Evolutionary conservation across 768 basidiomycete species (phyloP), one percentile per base, ranked within the genome.

Genomic region (Hysterangium stoloniferum): DNA sequence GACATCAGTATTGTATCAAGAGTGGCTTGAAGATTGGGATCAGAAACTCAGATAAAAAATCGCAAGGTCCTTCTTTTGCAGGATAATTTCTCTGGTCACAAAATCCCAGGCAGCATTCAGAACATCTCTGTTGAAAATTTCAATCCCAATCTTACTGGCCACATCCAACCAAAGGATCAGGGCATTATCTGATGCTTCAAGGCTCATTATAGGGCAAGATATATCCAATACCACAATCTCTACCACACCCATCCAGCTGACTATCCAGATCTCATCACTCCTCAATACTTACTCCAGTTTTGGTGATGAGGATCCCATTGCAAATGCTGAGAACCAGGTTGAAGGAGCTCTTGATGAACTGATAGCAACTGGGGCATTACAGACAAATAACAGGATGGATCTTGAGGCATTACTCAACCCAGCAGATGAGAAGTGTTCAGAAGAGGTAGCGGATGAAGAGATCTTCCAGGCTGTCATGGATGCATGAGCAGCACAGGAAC

Each of bases 331-430:
- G 45, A 58, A 42, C 46, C 36, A 54, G 34, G 52, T 61, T 41
- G 53, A 62, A 22, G 27, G 24, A 9, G 57, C 61, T 13, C 44
- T 65, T 13, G 49, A 61, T 48, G 49, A 45, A 7, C 51, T 67
- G 28, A 52, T 57, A 22, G 45, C 49, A n/a, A 62, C 44, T 13
- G 62, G 62, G 6, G 59, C 52, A 36, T 59, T 66, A 28, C 59
- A 61, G 48, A 37, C 17, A 38, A 27, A 17, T 4, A 64, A 66
- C 45, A 31, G 54, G 32, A 64, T 68, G 64, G 52, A 55, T 25
- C 52, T 66, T 25, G 55, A 65, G 25, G 27, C 54, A 13, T 56
- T 68, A 0, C 62, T 66, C 15, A 66, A 68, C 50, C 66, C 66
- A 20, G 59, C 17, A 0, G 57, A 45, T n/a, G 56, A 65, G 52